Evolutionary conservation across 176 grass and related monocot species (phyloP).

Genomic region (Oryza meyeriana): DNA sequence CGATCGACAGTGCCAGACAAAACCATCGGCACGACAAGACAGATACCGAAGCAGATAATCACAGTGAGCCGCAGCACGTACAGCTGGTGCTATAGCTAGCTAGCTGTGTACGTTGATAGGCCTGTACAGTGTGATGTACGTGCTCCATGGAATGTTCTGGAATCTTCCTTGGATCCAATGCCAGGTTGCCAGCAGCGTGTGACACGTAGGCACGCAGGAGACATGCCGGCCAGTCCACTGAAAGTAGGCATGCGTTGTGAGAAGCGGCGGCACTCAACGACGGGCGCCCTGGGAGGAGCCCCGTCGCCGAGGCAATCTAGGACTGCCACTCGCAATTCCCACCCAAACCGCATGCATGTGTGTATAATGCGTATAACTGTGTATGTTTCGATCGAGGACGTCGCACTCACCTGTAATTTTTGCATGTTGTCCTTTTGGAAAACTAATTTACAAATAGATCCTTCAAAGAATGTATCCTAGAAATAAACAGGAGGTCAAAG

Average conservation of each 20-base stretch:
- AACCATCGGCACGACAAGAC: background rate
- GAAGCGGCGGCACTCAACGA: background rate
- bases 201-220: too few species aligned
- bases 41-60: background rate
- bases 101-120: too few species aligned
- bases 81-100: too few species aligned
- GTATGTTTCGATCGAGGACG: background rate
- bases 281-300: background rate
- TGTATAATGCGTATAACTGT: background rate
- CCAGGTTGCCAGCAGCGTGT: background rate
- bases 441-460: background rate
- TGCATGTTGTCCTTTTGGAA: background rate
- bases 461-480: too few species aligned
- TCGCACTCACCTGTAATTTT: background rate
- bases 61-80: background rate
- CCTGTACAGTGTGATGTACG: too few species aligned
- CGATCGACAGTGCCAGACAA: too few species aligned
- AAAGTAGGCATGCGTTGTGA: background rate
- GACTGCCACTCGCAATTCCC: constrained; percentile 15
- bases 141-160: background rate
- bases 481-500: too few species aligned
- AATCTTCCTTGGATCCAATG: background rate
- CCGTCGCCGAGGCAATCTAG: constrained; percentile 21
- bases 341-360: background rate
- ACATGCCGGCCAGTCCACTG: background rate